A percentile compares a stretch with the other conserved stretches of the same genome.
Conservation (phyloP, 805 yeast genomes). For the Candida glaebosa region DNA sequence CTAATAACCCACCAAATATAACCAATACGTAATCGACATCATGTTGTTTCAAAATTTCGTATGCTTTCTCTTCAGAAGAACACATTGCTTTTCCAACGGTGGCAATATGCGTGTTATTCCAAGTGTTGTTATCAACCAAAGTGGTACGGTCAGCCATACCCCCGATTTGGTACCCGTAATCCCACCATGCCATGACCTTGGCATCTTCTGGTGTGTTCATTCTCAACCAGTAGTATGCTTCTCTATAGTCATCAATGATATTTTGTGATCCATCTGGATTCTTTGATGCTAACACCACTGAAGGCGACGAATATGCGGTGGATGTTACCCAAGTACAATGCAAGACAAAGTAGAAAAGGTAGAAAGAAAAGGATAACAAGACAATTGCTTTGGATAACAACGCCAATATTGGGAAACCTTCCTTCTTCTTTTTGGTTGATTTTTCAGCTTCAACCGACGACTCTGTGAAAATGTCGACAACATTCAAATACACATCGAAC, state of each 20-base stretch:
- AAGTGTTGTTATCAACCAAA: constrained; percentile 95
- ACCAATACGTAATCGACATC: constrained; percentile 94
- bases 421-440: constrained; percentile 7
- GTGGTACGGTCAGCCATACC: constrained; percentile 99
- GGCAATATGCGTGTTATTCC: constrained; percentile 99
- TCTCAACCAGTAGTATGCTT: constrained; percentile 97
- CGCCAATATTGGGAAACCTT: constrained; percentile 19
- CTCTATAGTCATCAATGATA: constrained; percentile 94
- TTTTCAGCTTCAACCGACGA: constrained; percentile 13
- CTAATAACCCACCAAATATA: constrained; percentile 90
- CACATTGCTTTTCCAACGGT: constrained; percentile 99
- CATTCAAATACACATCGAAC: constrained; percentile 76
- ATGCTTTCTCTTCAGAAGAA: constrained; percentile 81
- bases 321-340: constrained; percentile 98
- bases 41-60: constrained; percentile 80
- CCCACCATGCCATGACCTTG: constrained; percentile 99
- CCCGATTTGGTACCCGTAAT: constrained; percentile 98
- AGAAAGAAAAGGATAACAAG: constrained; percentile 62
- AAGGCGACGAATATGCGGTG: constrained; percentile 94
- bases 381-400: constrained; percentile 60
- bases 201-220: constrained; percentile 98
- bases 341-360: constrained; percentile 75
- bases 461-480: constrained; percentile 39
- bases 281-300: constrained; percentile 86
- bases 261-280: constrained; percentile 81